A percentile compares a stretch with the other conserved stretches of the same genome.
Conservation (phyloP, 2,329 filamentous ascomycete genomes). For the Chaetomiaceae sp. region DNA sequence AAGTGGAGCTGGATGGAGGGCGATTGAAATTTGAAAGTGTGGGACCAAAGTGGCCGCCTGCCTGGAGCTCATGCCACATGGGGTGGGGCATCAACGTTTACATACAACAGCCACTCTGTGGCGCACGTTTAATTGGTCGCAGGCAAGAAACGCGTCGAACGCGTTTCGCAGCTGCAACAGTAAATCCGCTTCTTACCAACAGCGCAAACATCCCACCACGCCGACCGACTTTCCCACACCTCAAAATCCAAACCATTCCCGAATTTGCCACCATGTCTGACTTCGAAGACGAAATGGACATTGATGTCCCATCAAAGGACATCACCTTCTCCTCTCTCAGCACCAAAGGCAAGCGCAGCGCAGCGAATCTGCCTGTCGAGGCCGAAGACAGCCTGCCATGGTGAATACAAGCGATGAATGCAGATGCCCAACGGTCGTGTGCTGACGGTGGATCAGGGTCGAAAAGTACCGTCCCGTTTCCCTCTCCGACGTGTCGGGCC, state of each 20-base stretch:
- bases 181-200: too few species aligned
- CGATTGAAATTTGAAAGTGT: too few species aligned
- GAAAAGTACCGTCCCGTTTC: conserved; percentile 93
- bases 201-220: not conserved
- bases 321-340: conserved; percentile 69
- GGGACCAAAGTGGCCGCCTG: too few species aligned
- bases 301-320: conserved; percentile 49
- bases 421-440: too few species aligned
- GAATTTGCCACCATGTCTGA: conserved; percentile 48
- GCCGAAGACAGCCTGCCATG: conserved; percentile 92
- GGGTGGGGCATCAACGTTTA: too few species aligned
- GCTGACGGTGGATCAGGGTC: conserved; percentile 55
- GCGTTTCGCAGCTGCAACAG: conserved; percentile 7
- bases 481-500: conserved; percentile 87
- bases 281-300: conserved; percentile 57
- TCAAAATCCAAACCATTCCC: not conserved
- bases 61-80: too few species aligned
- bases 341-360: conserved; percentile 84
- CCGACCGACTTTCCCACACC: not conserved
- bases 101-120: not conserved
- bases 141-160: conserved; percentile 4
- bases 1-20: too few species aligned
- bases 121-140: conserved; percentile 9
- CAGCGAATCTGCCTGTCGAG: conserved; percentile 88
- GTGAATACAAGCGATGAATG: conserved; percentile 41